These are phyloP conservation scores for Trametes maxima DNA, from an alignment of 768 basidiomycete species.

Conservation along the genomic window DNA sequence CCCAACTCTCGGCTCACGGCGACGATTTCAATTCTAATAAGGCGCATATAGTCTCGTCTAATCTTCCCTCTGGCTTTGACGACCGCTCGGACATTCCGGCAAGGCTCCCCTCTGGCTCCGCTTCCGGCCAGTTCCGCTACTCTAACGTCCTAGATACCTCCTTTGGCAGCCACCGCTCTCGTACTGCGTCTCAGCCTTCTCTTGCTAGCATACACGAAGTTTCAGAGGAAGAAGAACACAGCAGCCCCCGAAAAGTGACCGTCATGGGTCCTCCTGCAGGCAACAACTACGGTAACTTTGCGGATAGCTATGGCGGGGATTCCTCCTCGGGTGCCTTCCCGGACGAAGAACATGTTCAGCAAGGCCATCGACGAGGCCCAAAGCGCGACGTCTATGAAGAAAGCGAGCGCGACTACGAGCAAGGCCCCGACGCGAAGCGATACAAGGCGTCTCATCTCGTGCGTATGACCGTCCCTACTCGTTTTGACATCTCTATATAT, in stretches of 20 bases:
- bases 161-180: conserved; percentile 4
- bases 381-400: conserved; percentile 9
- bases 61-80: background rate
- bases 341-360: too few species aligned
- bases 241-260: background rate
- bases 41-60: conserved; percentile 30
- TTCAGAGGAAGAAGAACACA: conserved; percentile 15
- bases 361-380: background rate
- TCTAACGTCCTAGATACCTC: conserved; percentile 6
- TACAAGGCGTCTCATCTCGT: conserved; percentile 23
- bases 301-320: background rate
- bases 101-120: background rate
- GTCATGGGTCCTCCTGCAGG: background rate
- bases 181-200: conserved; percentile 23
- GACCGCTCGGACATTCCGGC: background rate
- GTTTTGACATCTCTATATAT: background rate
- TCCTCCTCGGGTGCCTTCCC: too few species aligned
- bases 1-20: conserved; percentile 3
- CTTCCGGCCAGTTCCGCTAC: conserved; percentile 2
- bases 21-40: conserved; percentile 25
- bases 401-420: conserved; percentile 19
- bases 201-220: conserved; percentile 27
- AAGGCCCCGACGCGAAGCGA: conserved; percentile 23
- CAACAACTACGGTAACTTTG: background rate
- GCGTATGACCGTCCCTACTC: background rate